Conservation (phyloP, 495 filamentous ascomycete genomes). For the Talaromyces stipitatus region DNA sequence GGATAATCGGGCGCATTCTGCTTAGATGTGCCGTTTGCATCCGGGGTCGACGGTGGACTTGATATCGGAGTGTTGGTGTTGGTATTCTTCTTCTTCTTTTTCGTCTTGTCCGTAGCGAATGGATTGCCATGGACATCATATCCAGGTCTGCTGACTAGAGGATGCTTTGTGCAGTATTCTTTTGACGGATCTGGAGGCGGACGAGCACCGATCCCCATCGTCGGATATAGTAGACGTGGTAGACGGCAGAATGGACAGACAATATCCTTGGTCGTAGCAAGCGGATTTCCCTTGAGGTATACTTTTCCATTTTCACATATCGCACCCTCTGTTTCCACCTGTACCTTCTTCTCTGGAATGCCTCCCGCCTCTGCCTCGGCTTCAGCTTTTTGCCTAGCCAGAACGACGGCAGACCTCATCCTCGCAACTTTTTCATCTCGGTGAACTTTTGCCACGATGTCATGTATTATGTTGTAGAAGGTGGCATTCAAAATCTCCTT, state of each 20-base stretch:
- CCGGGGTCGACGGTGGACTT: slow-evolving; percentile 33
- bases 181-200: slow-evolving; percentile 51
- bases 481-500: slow-evolving; percentile 57
- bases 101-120: slow-evolving; percentile 52
- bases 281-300: slow-evolving; percentile 65
- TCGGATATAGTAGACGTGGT: slow-evolving; percentile 55
- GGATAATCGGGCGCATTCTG: slow-evolving; percentile 50
- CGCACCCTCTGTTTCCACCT: slow-evolving; percentile 61
- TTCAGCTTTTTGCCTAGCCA: slow-evolving; percentile 59
- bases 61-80: slow-evolving; percentile 49
- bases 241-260: slow-evolving; percentile 58
- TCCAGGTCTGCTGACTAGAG: slow-evolving; percentile 63
- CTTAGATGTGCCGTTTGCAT: slow-evolving; percentile 32
- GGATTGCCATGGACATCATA: slow-evolving; percentile 81
- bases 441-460: slow-evolving; percentile 61
- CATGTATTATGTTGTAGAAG: slow-evolving; percentile 66
- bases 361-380: slow-evolving; percentile 36
- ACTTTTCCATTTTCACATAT: slow-evolving; percentile 67
- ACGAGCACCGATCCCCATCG: slow-evolving; percentile 50
- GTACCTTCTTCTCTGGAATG: slow-evolving; percentile 28
- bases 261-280: slow-evolving; percentile 65
- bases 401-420: slow-evolving; percentile 63
- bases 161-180: slow-evolving; percentile 69
- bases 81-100: slow-evolving; percentile 39
- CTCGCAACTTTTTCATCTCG: slow-evolving; percentile 68